Evolutionary conservation across 768 basidiomycete genomes (phyloP), one percentile per base, ranked within the genome.

Genomic region (Leccinum variicolor): DNA sequence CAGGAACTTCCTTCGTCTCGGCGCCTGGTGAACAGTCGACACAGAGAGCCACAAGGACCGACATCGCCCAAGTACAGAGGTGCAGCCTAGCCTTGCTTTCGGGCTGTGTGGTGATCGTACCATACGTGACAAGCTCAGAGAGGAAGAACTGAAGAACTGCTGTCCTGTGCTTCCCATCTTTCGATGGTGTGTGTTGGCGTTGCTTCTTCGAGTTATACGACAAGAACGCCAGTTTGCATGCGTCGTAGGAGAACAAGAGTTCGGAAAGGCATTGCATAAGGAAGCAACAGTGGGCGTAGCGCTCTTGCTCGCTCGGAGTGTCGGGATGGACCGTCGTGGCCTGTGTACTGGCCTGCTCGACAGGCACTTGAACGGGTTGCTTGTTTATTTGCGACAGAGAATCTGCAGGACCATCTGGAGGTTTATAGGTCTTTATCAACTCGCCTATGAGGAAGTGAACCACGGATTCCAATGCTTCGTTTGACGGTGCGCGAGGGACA

Each of bases 181-280:
- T 91, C n/a, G 81, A 74, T 5, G 82, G 81, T 1, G 83, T 80
- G 49, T 83, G 79, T 1, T 74, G 64, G 28, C 84, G 82, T 31
- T 70, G 69, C 62, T 78, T 82, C 74, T 87, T 89, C 4, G 84
- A 79, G 0, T 85, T 83, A 65, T 84, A 93, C 0, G 90, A 87
- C 53, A 97, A 71, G 73, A 99, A 93, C 6, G 89, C 86, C 25
- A 86, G 69, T 72, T 98, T 99, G 84, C 93, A 95, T 6, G 85
- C 72, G 63, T 94, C 89, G 65, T 98, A 99, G 13, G 94, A 98
- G 59, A 96, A 92, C 13, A 97, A 74, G 10, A 98, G 77, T 74
- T 99, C 97, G 3, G 94, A 92, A 48, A 98, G 77, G 62, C 86
- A 89, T 69, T 94, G 91, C 89, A 95, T 92, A 61, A 93, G 74